Percentiles rank a stretch among this genome's conserved stretches.
Evolutionary conservation across 1,139 yeast genomes (phyloP).

Genomic region (Geotrichum histeridarum): DNA sequence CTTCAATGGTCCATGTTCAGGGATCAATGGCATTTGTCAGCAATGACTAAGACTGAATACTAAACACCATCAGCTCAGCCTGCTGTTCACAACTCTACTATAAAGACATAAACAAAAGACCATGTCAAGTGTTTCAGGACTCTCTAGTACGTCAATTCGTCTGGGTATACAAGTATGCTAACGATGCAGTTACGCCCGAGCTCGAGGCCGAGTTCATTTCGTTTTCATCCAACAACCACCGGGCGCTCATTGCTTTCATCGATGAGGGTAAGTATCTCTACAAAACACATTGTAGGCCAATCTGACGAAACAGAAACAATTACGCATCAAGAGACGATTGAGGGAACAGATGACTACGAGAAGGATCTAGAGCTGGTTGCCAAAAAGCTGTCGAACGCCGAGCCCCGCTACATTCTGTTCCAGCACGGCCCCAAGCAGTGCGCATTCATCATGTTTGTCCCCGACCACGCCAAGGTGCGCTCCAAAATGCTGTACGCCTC

Average conservation of each 20-base stretch:
- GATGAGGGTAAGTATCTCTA: slow-evolving; percentile 21
- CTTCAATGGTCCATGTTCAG: too few species aligned
- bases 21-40: too few species aligned
- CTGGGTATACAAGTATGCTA: background rate
- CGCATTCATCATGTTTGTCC: slow-evolving; percentile 72
- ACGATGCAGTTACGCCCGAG: slow-evolving; percentile 6
- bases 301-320: slow-evolving; percentile 36
- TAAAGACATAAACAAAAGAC: background rate
- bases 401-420: slow-evolving; percentile 58
- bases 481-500: slow-evolving; percentile 93
- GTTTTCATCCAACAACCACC: slow-evolving; percentile 15
- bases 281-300: background rate
- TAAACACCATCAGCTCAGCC: background rate
- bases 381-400: slow-evolving; percentile 42
- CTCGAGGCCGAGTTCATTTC: slow-evolving; percentile 14
- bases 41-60: background rate
- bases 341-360: slow-evolving; percentile 33
- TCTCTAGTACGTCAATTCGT: slow-evolving; percentile 7
- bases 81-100: background rate
- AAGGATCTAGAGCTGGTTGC: slow-evolving; percentile 41
- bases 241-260: slow-evolving; percentile 32
- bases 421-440: slow-evolving; percentile 34
- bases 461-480: slow-evolving; percentile 77
- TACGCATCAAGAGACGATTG: slow-evolving; percentile 32
- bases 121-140: slow-evolving; percentile 10